Base-by-base conservation (phyloP, 352 stramenopile species). In the Pythium dissotocum region DNA sequence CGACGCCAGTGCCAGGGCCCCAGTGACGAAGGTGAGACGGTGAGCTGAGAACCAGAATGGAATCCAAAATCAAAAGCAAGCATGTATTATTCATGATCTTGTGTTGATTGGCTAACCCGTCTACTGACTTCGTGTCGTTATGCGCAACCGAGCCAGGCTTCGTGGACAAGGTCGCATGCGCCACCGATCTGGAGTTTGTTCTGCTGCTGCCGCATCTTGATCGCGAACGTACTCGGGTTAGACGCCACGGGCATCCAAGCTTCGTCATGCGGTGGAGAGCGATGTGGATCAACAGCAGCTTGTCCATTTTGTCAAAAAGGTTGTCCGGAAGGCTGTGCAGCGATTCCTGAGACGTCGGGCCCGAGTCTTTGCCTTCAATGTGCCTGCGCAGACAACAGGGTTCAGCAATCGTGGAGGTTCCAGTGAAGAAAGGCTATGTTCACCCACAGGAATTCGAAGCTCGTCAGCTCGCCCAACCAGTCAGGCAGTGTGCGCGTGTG, bases 201-300 rank as follows among this genome's bases (percentile, higher is more conserved):
- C n/a, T n/a, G n/a, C n/a, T n/a, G n/a, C n/a, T n/a, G n/a, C n/a
- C n/a, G n/a, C n/a, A n/a, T n/a, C n/a, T n/a, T n/a, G n/a, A n/a
- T n/a, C n/a, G n/a, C n/a, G n/a, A n/a, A n/a, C n/a, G n/a, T n/a
- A n/a, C n/a, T n/a, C n/a, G n/a, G n/a, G n/a, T n/a, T n/a, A n/a
- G n/a, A n/a, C n/a, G n/a, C n/a, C n/a, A n/a, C n/a, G n/a, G n/a
- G n/a, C n/a, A n/a, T n/a, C n/a, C n/a, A n/a, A 82, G 44, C 12
- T 59, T 38, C 5, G 18, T 14, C 32, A 82, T 58, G 3, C n/a
- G 2, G 18, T 80, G 75, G 1, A 42, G 16, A 2, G 61, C 77
- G 8, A 82, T 42, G 52, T 82, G 77, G 10, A 85, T 18, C 35
- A 79, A 79, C 6, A 70, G 63, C 0, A 85, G 66, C 2, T 65